These are phyloP conservation scores for Fusarium subglutinans DNA, from an alignment of 2,329 filamentous ascomycete species.

Conservation along the genomic window DNA sequence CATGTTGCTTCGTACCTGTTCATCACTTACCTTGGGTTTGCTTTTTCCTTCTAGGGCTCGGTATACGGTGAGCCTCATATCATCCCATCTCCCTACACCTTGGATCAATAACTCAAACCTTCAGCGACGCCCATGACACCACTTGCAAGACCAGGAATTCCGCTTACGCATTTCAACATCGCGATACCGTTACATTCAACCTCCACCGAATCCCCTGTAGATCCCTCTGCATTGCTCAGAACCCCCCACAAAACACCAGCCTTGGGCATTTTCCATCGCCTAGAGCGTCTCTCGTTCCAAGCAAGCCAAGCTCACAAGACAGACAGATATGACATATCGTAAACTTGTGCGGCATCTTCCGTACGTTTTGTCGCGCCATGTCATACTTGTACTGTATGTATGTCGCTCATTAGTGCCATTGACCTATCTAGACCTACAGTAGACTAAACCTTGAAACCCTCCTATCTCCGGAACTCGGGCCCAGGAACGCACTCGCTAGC, in stretches of 20 bases:
- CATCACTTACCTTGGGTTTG: neutral
- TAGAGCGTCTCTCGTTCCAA: constrained; percentile 10
- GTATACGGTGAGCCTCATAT: neutral
- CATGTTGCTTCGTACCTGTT: neutral
- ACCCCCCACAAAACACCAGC: neutral
- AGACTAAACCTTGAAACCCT: neutral
- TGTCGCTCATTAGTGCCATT: neutral
- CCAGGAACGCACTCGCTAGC: constrained; percentile 10
- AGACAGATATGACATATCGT: neutral
- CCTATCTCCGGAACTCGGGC: neutral
- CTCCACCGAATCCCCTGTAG: constrained; percentile 7
- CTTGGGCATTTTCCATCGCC: constrained; percentile 14
- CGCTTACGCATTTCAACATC: neutral
- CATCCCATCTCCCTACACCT: neutral
- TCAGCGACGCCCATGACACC: constrained; percentile 6
- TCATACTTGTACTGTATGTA: neutral
- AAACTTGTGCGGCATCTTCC: neutral
- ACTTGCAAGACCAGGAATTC: neutral
- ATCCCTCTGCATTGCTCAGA: neutral
- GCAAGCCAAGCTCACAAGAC: neutral
- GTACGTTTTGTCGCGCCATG: neutral
- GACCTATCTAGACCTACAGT: neutral
- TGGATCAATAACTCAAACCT: neutral
- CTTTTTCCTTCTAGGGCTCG: neutral
- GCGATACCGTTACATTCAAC: constrained; percentile 15